Base-by-base conservation (phyloP, 2,329 filamentous ascomycete species). In the Pseudomassariella vexata region DNA sequence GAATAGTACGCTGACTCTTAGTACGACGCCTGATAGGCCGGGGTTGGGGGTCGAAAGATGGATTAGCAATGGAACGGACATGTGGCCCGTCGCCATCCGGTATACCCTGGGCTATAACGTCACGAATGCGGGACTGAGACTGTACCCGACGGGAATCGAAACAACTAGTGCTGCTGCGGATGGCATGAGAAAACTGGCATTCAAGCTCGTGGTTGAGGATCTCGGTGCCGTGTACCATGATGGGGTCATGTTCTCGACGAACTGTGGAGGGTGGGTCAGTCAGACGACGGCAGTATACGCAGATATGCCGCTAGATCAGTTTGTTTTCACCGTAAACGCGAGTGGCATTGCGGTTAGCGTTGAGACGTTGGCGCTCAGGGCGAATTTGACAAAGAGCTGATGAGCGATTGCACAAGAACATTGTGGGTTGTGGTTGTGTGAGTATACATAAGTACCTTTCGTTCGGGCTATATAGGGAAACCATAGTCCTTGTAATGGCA, bases 41-140 rank as follows among this genome's bases (percentile, higher is more conserved):
- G 50, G 50, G 0, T 34, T 53, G 2, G 48, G 45, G 5, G 30
- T 53, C 18, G 43, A 48, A 3, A 18, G 17, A 22, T 51, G 49
- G 50, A 24, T 47, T 4, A 50, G 48, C 32, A 52, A 52, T 24
- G 49, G 49, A 9, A 50, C 44, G 17, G 49, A 53, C 36, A 51
- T 53, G 49, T 26, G 46, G 1, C 26, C 41, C 2, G 31, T 52
- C 5, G 48, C 46, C 33, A 37, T 48, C 16, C 38, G 35, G 17
- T 48, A 50, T 32, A 48, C 43, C 33, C 39, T 53, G 12, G 47
- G 47, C 38, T 45, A 49, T 38, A 38, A 47, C 31, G 41, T 46
- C 16, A 45, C 41, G 29, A 38, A 28, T 14, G 45, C 48, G 10
- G 33, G 39, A 18, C 37, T 51, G n/a, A 49, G 51, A 20, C 27